Evolutionary conservation across 371 early-diverging fungal genomes (phyloP), one percentile per base, ranked within the genome.

Genomic region (Apophysomyces variabilis): DNA sequence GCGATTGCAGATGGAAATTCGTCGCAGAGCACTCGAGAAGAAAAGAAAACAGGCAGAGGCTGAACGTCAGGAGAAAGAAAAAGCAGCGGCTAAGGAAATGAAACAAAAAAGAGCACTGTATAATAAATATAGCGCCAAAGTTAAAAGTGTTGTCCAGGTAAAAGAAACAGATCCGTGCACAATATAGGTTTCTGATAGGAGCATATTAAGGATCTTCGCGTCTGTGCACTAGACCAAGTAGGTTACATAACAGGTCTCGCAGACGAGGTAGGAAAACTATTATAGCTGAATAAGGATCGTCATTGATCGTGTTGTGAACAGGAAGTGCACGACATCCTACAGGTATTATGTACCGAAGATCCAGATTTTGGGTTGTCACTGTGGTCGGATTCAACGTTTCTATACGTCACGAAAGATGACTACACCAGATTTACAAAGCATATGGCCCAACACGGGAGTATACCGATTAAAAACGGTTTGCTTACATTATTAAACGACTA

Each of bases 91-190:
- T 62, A 81, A 78, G 46, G 71, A 75, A n/a, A 46, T 35, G 13
- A 76, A 77, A 43, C 62, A 66, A 62, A 66, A 60, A 50, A 67
- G 68, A 45, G 45, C 62, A 14, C 54, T 66, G 39, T 81, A 69
- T 63, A 58, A 58, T 35, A 81, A 78, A 58, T 77, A 81, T n/a
- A 44, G 44, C 26, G 60, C 56, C 8, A 72, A 70, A n/a, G 35
- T 78, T 4, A 68, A 74, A n/a, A 59, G 60, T 8, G 32, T 64
- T 36, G 78, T 73, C 7, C 63, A 80, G 68, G 78, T 78, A 69
- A 67, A 32, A 36, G 7, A 36, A 35, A 18, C 4, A 13, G 12
- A 46, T 4, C 7, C 7, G 35, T 47, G 58, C 26, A 13, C 4
- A 43, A 9, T n/a, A 13, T 26, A 16, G 13, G 16, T 56, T 38